Conservation (phyloP, 2,329 filamentous ascomycete species). For the Bipolaris sorokiniana region DNA sequence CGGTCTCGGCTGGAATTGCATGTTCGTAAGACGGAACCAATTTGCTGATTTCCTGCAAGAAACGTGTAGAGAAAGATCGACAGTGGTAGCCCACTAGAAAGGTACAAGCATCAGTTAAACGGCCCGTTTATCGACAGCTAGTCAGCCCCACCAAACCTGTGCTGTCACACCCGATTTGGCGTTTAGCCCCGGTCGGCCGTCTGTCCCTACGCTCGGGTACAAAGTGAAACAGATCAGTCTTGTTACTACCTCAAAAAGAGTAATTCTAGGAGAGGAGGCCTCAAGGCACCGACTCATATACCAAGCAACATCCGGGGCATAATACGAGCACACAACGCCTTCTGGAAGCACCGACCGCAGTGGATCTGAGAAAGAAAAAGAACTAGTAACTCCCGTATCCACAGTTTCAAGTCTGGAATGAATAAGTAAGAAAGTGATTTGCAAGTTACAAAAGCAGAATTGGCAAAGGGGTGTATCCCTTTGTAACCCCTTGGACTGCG, state of each 20-base stretch:
- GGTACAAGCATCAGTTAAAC: background rate
- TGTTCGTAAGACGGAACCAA: background rate
- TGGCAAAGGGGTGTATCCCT: background rate
- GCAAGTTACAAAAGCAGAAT: background rate
- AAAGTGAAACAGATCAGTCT: constrained; percentile 2
- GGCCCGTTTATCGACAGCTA: background rate
- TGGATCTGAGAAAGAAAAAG: background rate
- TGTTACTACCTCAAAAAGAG: background rate
- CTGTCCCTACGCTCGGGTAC: background rate
- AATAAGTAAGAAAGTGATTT: background rate
- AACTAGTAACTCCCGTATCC: background rate
- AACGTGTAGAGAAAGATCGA: background rate
- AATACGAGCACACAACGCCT: background rate
- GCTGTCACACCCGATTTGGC: background rate
- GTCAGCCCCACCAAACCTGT: background rate
- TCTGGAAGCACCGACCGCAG: background rate
- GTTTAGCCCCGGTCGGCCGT: background rate
- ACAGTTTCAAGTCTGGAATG: background rate
- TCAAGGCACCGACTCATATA: background rate
- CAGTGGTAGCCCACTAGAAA: background rate
- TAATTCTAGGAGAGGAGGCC: background rate
- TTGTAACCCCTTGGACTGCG: background rate
- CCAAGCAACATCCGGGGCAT: background rate
- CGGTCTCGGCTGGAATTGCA: background rate
- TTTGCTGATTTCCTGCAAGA: background rate